Evolutionary conservation across 2,329 filamentous ascomycete species (phyloP).

Genomic region (Alternaria gansuensis): DNA sequence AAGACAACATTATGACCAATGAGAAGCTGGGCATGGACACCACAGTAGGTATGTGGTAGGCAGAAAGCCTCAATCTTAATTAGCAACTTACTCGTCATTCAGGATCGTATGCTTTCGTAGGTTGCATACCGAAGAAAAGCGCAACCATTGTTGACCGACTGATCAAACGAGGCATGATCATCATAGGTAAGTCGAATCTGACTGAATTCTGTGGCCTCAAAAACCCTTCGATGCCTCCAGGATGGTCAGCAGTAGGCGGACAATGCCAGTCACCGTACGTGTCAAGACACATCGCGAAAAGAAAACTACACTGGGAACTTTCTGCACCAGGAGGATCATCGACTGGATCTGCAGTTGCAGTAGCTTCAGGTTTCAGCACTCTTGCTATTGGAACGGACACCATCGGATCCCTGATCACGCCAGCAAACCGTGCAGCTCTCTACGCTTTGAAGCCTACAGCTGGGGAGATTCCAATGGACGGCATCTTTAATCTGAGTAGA

Average conservation of each 20-base stretch:
- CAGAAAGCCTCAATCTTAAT: neutral
- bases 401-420: slow-evolving; percentile 52
- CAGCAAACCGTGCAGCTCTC: slow-evolving; percentile 52
- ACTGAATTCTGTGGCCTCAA: slow-evolving; percentile 53
- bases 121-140: slow-evolving; percentile 50
- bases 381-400: slow-evolving; percentile 55
- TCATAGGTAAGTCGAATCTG: slow-evolving; percentile 56
- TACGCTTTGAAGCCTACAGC: slow-evolving; percentile 54
- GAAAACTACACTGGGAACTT: slow-evolving; percentile 49
- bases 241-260: slow-evolving; percentile 54
- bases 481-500: slow-evolving; percentile 48
- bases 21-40: slow-evolving; percentile 53
- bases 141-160: slow-evolving; percentile 52
- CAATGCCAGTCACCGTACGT: slow-evolving; percentile 54
- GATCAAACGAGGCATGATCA: slow-evolving; percentile 52
- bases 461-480: slow-evolving; percentile 50
- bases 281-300: slow-evolving; percentile 50
- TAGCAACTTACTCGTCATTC: slow-evolving; percentile 8
- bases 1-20: slow-evolving; percentile 56
- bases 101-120: slow-evolving; percentile 52
- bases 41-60: slow-evolving; percentile 48
- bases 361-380: slow-evolving; percentile 55
- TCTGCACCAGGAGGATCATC: slow-evolving; percentile 51
- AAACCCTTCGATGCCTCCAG: slow-evolving; percentile 50
- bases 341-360: slow-evolving; percentile 52